Evolutionary conservation across 352 stramenopile genomes (phyloP).

Genomic region (Globisporangium paddicum): DNA sequence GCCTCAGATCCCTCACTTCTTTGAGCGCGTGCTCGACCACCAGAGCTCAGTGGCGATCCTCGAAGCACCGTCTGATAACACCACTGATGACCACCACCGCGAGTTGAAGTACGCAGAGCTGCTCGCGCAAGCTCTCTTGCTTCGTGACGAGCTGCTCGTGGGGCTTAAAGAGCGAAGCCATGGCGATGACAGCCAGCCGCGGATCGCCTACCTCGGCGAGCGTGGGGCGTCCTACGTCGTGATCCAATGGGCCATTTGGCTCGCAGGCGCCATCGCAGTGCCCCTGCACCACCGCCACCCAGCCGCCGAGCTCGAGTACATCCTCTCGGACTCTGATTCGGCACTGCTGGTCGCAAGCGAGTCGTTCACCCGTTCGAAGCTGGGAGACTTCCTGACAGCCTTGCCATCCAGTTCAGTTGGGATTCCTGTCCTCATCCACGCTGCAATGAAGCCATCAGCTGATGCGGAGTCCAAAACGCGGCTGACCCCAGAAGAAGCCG

Average conservation of each 20-base stretch:
- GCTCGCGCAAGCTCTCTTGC: slow-evolving; percentile 22
- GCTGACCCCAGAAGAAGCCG: slow-evolving; percentile 5
- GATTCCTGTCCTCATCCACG: slow-evolving; percentile 19
- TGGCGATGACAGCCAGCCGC: no score
- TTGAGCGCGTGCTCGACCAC: slow-evolving; percentile 23
- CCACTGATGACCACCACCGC: background rate
- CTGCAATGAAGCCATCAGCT: background rate
- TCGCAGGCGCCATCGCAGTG: no score
- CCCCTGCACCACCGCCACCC: no score
- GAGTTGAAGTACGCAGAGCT: slow-evolving; percentile 48
- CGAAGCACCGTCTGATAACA: background rate
- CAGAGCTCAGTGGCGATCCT: slow-evolving; percentile 14
- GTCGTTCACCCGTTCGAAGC: slow-evolving; percentile 18
- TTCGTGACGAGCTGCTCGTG: slow-evolving; percentile 28
- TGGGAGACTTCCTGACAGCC: slow-evolving; percentile 18
- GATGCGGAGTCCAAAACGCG: background rate
- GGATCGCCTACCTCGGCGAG: no score
- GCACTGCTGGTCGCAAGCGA: slow-evolving; percentile 44
- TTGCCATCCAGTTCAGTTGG: slow-evolving; percentile 13
- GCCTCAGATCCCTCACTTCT: slow-evolving; percentile 24
- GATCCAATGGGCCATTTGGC: no score
- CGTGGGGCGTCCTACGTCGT: no score
- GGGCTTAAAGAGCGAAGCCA: no score
- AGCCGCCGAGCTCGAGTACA: slow-evolving; percentile 65
- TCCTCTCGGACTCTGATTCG: slow-evolving; percentile 52